phyloP scores from a whole-genome alignment of 108 stramenopile species.

The Discostella pseudostelligera region DNA sequence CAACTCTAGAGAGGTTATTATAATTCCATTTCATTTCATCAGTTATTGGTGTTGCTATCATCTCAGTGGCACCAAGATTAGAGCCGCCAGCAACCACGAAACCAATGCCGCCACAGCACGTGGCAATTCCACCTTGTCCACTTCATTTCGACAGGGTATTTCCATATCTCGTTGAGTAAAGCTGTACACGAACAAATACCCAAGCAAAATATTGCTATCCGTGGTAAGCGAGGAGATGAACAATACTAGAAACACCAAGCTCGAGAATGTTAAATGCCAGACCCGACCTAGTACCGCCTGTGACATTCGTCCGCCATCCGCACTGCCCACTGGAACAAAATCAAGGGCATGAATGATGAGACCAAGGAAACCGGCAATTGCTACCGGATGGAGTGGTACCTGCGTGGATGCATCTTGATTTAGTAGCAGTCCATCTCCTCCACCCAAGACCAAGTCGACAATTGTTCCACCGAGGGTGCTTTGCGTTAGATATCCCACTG shows the following conservation, averaged over 20 bases:
- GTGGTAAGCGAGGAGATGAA: slow-evolving; percentile 42
- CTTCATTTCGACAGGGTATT: slow-evolving; percentile 58
- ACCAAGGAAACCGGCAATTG: slow-evolving; percentile 74
- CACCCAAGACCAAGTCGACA: slow-evolving; percentile 54
- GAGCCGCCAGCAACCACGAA: slow-evolving; percentile 52
- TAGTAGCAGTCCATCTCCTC: slow-evolving; percentile 50
- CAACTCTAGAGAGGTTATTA: too few species aligned
- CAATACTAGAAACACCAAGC: slow-evolving; percentile 47
- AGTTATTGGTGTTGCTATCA: too few species aligned
- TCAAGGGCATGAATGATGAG: slow-evolving; percentile 71
- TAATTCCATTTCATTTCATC: too few species aligned
- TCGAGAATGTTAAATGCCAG: slow-evolving; percentile 57
- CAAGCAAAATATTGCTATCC: slow-evolving; percentile 36
- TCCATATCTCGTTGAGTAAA: slow-evolving; percentile 60
- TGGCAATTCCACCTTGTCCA: slow-evolving; percentile 35
- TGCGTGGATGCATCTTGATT: slow-evolving; percentile 54
- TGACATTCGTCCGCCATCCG: slow-evolving; percentile 75
- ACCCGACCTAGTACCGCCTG: slow-evolving; percentile 63
- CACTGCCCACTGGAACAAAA: slow-evolving; percentile 69
- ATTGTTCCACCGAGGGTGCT: slow-evolving; percentile 70
- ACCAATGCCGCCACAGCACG: slow-evolving; percentile 50
- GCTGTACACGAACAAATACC: slow-evolving; percentile 44
- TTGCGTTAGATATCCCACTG: slow-evolving; percentile 55
- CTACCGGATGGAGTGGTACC: slow-evolving; percentile 74
- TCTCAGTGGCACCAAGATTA: slow-evolving; percentile 46